A percentile compares a stretch with the other conserved stretches of the same genome.
phyloP scores from a whole-genome alignment of 805 yeast species.

The Candida anglica region DNA sequence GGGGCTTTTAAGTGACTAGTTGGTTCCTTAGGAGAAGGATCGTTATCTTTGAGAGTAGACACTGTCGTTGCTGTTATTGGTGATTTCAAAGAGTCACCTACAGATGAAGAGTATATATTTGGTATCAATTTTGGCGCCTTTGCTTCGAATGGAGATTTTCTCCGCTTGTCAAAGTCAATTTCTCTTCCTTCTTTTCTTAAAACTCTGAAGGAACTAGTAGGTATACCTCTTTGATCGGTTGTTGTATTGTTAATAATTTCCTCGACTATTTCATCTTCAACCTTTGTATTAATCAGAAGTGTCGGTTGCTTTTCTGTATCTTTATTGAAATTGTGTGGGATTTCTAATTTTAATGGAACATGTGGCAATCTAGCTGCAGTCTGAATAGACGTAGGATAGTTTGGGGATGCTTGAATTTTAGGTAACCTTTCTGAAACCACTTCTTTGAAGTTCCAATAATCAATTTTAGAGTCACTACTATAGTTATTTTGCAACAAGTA shows the following conservation, averaged over 20 bases:
- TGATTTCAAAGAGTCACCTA: constrained; percentile 21
- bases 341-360: neutral
- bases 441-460: constrained; percentile 58
- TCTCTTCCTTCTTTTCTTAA: constrained; percentile 64
- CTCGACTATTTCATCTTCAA: neutral
- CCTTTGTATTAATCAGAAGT: no score
- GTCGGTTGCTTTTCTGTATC: neutral
- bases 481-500: constrained; percentile 47
- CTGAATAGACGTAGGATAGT: neutral
- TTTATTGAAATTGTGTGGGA: no score
- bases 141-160: constrained; percentile 67
- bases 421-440: constrained; percentile 9
- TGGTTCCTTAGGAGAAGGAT: no score
- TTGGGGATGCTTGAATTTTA: constrained; percentile 12
- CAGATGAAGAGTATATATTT: constrained; percentile 31
- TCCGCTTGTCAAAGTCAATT: constrained; percentile 75
- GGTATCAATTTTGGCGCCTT: constrained; percentile 39
- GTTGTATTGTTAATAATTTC: no score
- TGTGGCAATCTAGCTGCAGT: neutral
- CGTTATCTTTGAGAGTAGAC: constrained; percentile 20
- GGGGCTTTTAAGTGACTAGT: no score
- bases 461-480: constrained; percentile 38
- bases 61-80: constrained; percentile 35
- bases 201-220: constrained; percentile 53
- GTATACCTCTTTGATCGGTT: no score